Conservation (phyloP, 805 yeast genomes). For the Cephaloascus fragrans region DNA sequence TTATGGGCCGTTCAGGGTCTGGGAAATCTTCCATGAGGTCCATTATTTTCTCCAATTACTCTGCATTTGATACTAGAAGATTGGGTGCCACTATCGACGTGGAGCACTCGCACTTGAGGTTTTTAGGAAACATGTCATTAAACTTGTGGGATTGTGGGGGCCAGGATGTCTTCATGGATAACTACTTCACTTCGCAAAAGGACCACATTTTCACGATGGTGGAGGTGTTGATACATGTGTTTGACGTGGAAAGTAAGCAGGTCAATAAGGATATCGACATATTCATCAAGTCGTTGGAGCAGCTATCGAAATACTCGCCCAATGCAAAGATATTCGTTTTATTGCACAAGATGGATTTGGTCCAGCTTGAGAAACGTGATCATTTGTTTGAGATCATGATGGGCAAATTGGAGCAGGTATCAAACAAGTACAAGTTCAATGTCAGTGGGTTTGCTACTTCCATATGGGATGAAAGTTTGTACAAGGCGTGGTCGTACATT, state of each 20-base stretch:
- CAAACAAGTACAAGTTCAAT: constrained; percentile 54
- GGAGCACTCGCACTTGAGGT: constrained; percentile 91
- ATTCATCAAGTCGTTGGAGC: constrained; percentile 73
- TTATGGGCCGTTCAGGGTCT: constrained; percentile 89
- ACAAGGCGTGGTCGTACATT: constrained; percentile 95
- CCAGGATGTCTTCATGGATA: constrained; percentile 94
- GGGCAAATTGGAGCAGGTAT: constrained; percentile 67
- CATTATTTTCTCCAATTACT: constrained; percentile 88
- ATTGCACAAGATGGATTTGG: constrained; percentile 93
- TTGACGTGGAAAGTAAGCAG: constrained; percentile 90
- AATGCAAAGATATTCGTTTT: constrained; percentile 86
- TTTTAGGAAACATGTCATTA: constrained; percentile 89
- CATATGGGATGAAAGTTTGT: constrained; percentile 93
- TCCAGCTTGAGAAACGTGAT: constrained; percentile 75
- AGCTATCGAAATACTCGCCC: constrained; percentile 77
- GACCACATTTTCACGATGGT: constrained; percentile 94
- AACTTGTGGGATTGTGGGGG: constrained; percentile 99
- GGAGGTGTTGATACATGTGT: constrained; percentile 90
- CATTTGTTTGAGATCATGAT: constrained; percentile 80
- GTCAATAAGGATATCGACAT: constrained; percentile 90
- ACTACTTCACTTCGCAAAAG: constrained; percentile 77
- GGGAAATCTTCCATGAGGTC: constrained; percentile 98
- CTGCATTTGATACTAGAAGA: constrained; percentile 93
- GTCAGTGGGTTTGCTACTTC: constrained; percentile 88
- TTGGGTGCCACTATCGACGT: constrained; percentile 97